Conservation (phyloP, 2,329 filamentous ascomycete genomes). For the Aspergillus tanneri region DNA sequence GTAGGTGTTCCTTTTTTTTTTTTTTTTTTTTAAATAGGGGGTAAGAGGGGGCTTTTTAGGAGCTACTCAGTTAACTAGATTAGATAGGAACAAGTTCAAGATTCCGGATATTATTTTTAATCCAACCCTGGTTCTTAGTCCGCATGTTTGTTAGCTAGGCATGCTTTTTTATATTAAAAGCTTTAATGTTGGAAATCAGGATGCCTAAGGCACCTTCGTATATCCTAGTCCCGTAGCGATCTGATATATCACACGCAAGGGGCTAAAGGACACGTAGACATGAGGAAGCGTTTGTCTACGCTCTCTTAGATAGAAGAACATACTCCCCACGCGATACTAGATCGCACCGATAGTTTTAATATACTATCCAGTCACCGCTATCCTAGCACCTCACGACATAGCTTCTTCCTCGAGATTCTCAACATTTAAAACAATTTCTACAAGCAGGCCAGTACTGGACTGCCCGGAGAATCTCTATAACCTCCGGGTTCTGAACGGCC, state of each 20-base stretch:
- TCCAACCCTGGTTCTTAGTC: slow-evolving; percentile 37
- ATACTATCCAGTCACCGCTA: too few species aligned
- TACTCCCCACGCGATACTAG: too few species aligned
- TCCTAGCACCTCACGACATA: too few species aligned
- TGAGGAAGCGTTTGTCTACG: too few species aligned
- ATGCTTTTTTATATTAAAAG: background rate
- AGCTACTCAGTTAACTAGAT: background rate
- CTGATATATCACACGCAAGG: too few species aligned
- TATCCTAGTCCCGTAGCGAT: too few species aligned
- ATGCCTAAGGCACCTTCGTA: too few species aligned
- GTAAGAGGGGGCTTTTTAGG: background rate
- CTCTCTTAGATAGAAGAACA: too few species aligned
- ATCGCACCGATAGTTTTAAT: too few species aligned
- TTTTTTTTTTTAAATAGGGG: too few species aligned
- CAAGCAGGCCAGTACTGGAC: background rate
- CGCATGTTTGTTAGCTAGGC: slow-evolving; percentile 28
- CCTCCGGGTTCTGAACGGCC: background rate
- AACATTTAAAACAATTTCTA: background rate
- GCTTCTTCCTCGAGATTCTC: background rate
- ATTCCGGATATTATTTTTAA: slow-evolving; percentile 40
- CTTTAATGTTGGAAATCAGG: background rate
- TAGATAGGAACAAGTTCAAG: slow-evolving; percentile 20
- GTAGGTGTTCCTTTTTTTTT: too few species aligned
- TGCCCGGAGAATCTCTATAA: background rate
- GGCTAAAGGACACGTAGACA: too few species aligned